phyloP scores from a whole-genome alignment of 805 yeast genomes.

The Candida sakaeoensis region DNA sequence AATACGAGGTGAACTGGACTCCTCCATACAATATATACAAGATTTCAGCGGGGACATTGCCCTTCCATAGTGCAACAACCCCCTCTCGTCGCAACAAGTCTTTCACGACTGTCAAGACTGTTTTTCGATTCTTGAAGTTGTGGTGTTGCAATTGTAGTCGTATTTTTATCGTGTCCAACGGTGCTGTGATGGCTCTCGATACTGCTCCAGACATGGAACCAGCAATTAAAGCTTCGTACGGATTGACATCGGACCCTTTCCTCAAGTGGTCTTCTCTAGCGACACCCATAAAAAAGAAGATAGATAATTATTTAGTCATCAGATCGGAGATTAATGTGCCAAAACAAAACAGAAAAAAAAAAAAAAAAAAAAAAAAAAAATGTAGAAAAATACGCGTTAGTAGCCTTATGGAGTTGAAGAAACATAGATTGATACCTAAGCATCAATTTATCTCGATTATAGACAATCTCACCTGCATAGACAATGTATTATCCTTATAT shows the following conservation, averaged over 20 bases:
- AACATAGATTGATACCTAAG: constrained; percentile 10
- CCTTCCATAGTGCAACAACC: constrained; percentile 83
- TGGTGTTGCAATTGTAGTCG: constrained; percentile 59
- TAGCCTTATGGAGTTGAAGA: constrained; percentile 4
- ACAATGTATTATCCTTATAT: constrained; percentile 29
- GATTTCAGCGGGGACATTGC: constrained; percentile 86
- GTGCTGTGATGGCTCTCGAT: constrained; percentile 64
- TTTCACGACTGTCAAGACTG: constrained; percentile 34
- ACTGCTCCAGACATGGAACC: constrained; percentile 70
- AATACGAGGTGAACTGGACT: constrained; percentile 72
- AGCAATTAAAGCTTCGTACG: constrained; percentile 54
- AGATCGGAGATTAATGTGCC: constrained; percentile 1
- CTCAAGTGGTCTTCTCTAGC: constrained; percentile 41
- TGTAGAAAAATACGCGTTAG: not conserved
- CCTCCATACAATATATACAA: constrained; percentile 86
- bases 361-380: no score
- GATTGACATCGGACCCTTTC: constrained; percentile 50
- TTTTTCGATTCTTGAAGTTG: constrained; percentile 16
- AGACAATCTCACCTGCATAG: constrained; percentile 23
- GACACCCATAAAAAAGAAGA: not conserved
- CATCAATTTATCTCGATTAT: constrained; percentile 5
- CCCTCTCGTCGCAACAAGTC: constrained; percentile 63
- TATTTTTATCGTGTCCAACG: constrained; percentile 75
- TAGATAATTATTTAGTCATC: not conserved
- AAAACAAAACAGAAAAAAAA: no score